Evolutionary conservation across 192 early-diverging fungal species (phyloP), one percentile per base, ranked within the genome.

Genomic region (Coemansia sp.): DNA sequence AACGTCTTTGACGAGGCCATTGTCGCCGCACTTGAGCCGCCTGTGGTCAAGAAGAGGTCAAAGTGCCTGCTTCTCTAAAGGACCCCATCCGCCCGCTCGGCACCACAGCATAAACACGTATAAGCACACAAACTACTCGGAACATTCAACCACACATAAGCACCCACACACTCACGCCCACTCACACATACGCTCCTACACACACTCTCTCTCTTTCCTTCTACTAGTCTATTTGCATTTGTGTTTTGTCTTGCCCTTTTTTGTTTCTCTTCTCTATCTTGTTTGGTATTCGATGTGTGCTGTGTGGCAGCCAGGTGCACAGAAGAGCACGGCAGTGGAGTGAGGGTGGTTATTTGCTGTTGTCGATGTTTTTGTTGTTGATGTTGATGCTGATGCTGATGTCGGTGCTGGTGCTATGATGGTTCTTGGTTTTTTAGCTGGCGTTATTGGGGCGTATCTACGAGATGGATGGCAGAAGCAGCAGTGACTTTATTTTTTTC

Each of bases 1-100:
- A 96, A 96, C 71, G 94, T 94, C 48, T 99, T 91, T 84, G 91
- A 99, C 73, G 95, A 99, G 83, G 95, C 95, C 16, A 97, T 99
- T 71, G 93, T 96, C 17, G 96, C 95, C 22, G 96, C 94, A 20
- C 76, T 99, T 54, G 94, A 95, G 71, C 95, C 94, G 18, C 94
- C 95, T 25, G 85, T 86, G 10, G 80, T 80, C 58, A 89, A 89
- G 85, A 92, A 88, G 77, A 88, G 87, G 66, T 85, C 85, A 75
- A 92, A 91, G 86, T 95, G 94, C 80, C 67, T 86, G 62, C 50
- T 95, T 38, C 82, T 97, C 67, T 94, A 87, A 84, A 20, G 8
- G 17, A 34, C 22, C 50, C 18, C 25, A 25, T 20, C 18, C n/a
- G 7, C 50, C 18, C 50, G 0, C 50, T 52, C 48, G 17, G 17